These are phyloP conservation scores for Ceratocystis destructans DNA, from an alignment of 2,329 filamentous ascomycete genomes.

Conservation along the genomic window DNA sequence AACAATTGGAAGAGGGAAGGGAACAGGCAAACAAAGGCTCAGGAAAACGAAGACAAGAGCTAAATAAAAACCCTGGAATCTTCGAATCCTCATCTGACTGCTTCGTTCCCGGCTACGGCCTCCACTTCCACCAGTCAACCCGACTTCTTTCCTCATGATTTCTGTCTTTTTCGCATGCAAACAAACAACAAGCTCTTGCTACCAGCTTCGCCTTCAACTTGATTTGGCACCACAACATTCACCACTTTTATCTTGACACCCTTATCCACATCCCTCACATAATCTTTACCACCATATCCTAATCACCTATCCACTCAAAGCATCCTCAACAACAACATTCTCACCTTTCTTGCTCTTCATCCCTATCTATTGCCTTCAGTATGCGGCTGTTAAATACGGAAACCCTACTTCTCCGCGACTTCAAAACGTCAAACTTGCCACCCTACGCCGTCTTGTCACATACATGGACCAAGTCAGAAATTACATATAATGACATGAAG, in stretches of 20 bases:
- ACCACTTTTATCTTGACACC: not conserved
- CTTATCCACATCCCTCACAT: not conserved
- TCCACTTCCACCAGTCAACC: not conserved
- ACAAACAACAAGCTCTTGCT: not conserved
- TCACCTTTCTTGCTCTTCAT: not conserved
- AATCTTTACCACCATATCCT: not conserved
- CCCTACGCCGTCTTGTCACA: slow-evolving; percentile 18
- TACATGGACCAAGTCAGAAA: slow-evolving; percentile 12
- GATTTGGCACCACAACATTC: not conserved
- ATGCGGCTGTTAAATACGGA: slow-evolving; percentile 18
- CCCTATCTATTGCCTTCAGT: not conserved
- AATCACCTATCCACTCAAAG: not conserved
- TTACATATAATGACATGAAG: slow-evolving; percentile 15
- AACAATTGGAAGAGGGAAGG: not conserved
- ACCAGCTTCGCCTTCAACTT: not conserved
- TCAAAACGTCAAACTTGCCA: slow-evolving; percentile 8
- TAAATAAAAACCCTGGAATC: not conserved
- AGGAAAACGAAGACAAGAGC: not conserved
- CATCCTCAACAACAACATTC: not conserved
- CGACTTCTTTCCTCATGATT: not conserved
- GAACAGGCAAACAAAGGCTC: not conserved
- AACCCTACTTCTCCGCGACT: slow-evolving; percentile 16
- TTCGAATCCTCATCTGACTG: not conserved
- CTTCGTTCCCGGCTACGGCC: not conserved
- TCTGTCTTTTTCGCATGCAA: not conserved